phyloP scores from a whole-genome alignment of 2,329 filamentous ascomycete species.

The Talaromyces sp. region DNA sequence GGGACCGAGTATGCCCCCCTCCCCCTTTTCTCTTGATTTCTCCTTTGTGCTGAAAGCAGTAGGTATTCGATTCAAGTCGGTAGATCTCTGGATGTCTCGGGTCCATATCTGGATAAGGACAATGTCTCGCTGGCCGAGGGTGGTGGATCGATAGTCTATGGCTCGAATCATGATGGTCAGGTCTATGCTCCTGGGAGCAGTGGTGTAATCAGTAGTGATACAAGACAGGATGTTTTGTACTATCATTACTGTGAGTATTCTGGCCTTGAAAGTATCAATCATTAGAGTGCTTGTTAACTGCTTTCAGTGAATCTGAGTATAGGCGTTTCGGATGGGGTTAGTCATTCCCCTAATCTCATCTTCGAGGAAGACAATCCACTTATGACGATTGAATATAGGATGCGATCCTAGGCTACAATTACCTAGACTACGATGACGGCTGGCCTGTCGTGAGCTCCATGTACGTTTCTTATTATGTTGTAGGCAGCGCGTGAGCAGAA shows the following conservation, averaged over 20 bases:
- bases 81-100: constrained; percentile 29
- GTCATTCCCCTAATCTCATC: not conserved
- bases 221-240: constrained; percentile 34
- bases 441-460: constrained; percentile 29
- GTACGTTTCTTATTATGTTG: not conserved
- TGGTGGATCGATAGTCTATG: constrained; percentile 36
- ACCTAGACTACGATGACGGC: constrained; percentile 35
- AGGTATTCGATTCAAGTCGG: constrained; percentile 37
- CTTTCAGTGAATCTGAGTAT: constrained; percentile 31
- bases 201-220: constrained; percentile 30
- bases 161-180: constrained; percentile 33
- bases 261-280: not conserved
- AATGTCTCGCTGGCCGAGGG: constrained; percentile 28
- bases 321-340: constrained; percentile 28
- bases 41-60: not conserved
- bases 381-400: constrained; percentile 24
- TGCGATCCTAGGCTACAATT: constrained; percentile 37
- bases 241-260: constrained; percentile 37
- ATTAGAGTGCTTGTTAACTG: not conserved
- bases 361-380: constrained; percentile 11
- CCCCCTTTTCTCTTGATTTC: not conserved
- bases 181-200: constrained; percentile 40
- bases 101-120: constrained; percentile 35
- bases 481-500: not conserved
- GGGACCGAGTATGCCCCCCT: constrained; percentile 11